Evolutionary conservation across 495 filamentous ascomycete species (phyloP).

Genomic region (Talaromyces stipitatus): DNA sequence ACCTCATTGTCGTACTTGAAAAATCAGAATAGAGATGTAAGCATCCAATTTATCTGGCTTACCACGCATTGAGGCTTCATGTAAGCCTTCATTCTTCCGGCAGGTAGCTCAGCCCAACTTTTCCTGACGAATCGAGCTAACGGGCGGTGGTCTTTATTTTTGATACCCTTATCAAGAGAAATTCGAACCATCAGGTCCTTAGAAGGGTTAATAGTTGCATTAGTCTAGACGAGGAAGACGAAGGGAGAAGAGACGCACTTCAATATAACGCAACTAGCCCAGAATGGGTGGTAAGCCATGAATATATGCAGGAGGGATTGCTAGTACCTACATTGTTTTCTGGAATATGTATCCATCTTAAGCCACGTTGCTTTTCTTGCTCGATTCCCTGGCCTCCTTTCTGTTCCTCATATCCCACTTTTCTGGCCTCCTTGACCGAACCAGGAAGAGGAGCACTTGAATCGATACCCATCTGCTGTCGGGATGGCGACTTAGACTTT

Average conservation of each 20-base stretch:
- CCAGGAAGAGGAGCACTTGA: no score
- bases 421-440: neutral
- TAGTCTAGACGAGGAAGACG: neutral
- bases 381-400: neutral
- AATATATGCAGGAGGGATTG: neutral
- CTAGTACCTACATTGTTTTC: constrained; percentile 10
- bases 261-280: constrained; percentile 2
- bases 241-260: neutral
- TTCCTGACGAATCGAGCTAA: constrained; percentile 6
- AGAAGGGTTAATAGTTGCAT: no score
- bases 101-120: constrained; percentile 7
- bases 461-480: no score
- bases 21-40: no score
- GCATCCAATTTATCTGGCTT: no score
- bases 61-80: constrained; percentile 17
- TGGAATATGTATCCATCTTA: constrained; percentile 13
- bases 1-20: neutral
- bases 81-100: constrained; percentile 6
- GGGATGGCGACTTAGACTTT: no score
- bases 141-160: neutral
- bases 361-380: neutral
- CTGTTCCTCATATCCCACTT: neutral
- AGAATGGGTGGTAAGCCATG: neutral
- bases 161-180: constrained; percentile 6
- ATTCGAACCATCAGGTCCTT: constrained; percentile 13